These are phyloP conservation scores for Volvariella volvacea DNA, from an alignment of 1,284 basidiomycete genomes.

Conservation along the genomic window DNA sequence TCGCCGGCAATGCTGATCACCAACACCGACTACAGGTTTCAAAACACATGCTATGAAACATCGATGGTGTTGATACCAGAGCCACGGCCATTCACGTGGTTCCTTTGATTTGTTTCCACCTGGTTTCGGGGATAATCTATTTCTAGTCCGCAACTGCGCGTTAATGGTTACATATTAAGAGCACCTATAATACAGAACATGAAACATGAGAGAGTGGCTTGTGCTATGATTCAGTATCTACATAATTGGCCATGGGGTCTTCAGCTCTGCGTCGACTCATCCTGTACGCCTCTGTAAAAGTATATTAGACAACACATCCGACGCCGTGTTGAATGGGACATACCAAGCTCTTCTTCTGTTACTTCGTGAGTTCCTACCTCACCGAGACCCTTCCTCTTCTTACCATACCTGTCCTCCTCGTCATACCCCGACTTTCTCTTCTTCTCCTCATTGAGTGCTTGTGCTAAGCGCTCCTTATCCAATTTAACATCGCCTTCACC, in stretches of 20 bases:
- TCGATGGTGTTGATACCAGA: no score
- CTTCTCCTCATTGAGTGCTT: conserved; percentile 74
- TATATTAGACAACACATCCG: conserved; percentile 11
- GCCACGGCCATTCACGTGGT: no score
- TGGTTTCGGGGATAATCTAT: no score
- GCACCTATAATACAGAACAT: neutral
- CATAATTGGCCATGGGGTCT: conserved; percentile 87
- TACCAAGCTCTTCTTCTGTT: conserved; percentile 89
- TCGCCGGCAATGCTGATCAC: no score
- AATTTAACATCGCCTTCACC: conserved; percentile 72
- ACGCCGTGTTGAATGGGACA: conserved; percentile 20
- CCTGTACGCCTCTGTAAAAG: conserved; percentile 73
- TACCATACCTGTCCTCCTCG: conserved; percentile 51
- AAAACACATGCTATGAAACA: no score
- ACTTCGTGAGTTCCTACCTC: conserved; percentile 61
- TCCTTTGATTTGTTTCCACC: no score
- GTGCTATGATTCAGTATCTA: conserved; percentile 35
- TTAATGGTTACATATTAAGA: no score
- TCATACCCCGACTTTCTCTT: conserved; percentile 63
- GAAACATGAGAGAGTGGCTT: no score
- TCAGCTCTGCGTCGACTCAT: conserved; percentile 65
- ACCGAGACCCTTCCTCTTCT: conserved; percentile 47
- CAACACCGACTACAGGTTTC: no score
- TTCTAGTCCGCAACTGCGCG: no score
- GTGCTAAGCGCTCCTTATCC: conserved; percentile 61